Evolutionary conservation across 257 asterid species (phyloP).

Genomic region (Nicotiana otophora): DNA sequence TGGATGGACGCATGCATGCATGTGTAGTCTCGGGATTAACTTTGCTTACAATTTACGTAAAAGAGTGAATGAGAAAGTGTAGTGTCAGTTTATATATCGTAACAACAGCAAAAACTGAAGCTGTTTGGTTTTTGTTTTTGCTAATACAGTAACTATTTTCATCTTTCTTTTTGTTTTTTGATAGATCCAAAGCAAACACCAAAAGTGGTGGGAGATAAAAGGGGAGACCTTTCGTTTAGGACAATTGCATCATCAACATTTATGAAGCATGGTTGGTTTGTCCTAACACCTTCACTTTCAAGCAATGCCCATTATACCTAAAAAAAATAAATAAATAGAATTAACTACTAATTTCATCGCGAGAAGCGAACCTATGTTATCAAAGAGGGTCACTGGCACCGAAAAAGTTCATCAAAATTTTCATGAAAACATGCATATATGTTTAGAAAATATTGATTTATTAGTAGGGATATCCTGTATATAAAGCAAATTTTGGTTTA

Average conservation of each 20-base stretch:
- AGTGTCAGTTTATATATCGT: constrained; percentile 15
- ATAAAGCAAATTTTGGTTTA: no score
- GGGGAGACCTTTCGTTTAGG: neutral
- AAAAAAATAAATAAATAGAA: no score
- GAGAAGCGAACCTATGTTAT: no score
- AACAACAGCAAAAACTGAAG: constrained; percentile 5
- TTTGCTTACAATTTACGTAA: constrained; percentile 25
- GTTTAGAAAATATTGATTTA: no score
- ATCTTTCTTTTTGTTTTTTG: neutral
- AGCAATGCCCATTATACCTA: neutral
- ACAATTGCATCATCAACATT: constrained; percentile 4
- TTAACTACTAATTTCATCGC: no score
- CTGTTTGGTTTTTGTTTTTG: constrained; percentile 7
- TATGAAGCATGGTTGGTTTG: constrained; percentile 2
- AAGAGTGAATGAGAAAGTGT: neutral
- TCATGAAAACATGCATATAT: no score
- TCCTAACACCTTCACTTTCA: neutral
- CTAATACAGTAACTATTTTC: neutral
- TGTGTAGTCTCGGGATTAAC: constrained; percentile 18
- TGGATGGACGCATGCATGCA: constrained; percentile 1
- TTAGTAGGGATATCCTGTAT: no score
- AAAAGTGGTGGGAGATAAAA: neutral
- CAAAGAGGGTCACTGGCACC: no score
- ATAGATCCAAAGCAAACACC: constrained; percentile 24
- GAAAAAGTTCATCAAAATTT: no score